phyloP scores from a whole-genome alignment of 2,329 filamentous ascomycete genomes.

The Proliferodiscus dingleyae region DNA sequence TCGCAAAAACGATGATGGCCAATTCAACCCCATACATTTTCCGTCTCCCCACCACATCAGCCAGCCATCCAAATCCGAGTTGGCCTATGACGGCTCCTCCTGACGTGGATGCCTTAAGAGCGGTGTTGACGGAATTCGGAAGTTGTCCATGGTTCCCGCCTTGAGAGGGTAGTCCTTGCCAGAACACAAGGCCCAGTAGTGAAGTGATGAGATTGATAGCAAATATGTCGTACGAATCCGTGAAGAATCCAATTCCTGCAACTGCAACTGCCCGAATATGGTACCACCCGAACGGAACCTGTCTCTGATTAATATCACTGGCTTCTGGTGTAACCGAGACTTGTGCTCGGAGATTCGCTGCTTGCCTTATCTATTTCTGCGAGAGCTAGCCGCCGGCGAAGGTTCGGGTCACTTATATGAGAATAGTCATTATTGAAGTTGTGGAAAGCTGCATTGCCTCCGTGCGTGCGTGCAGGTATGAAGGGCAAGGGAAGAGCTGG shows the following conservation, averaged over 20 bases:
- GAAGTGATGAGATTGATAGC: slow-evolving; percentile 70
- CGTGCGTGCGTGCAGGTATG: slow-evolving; percentile 40
- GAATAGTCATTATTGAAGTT: slow-evolving; percentile 55
- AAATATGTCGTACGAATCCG: slow-evolving; percentile 78
- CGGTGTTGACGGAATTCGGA: slow-evolving; percentile 62
- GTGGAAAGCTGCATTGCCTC: slow-evolving; percentile 66
- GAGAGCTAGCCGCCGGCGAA: slow-evolving; percentile 68
- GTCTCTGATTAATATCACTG: slow-evolving; percentile 12
- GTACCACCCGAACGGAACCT: slow-evolving; percentile 59
- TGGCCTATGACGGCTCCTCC: slow-evolving; percentile 76
- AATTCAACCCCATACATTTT: slow-evolving; percentile 79
- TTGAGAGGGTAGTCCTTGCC: slow-evolving; percentile 43
- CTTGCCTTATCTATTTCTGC: slow-evolving; percentile 66
- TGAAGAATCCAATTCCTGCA: slow-evolving; percentile 78
- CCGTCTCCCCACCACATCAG: slow-evolving; percentile 70
- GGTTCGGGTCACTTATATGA: slow-evolving; percentile 66
- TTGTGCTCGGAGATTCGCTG: neutral
- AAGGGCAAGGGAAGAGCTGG: slow-evolving; percentile 17
- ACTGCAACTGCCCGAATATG: slow-evolving; percentile 71
- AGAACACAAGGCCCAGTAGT: slow-evolving; percentile 74
- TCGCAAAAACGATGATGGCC: slow-evolving; percentile 66
- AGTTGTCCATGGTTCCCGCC: slow-evolving; percentile 51
- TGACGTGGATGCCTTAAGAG: slow-evolving; percentile 76
- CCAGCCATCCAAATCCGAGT: slow-evolving; percentile 70
- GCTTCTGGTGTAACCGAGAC: neutral